Base-by-base conservation (phyloP, 2,329 filamentous ascomycete species). In the Meredithiella fracta region DNA sequence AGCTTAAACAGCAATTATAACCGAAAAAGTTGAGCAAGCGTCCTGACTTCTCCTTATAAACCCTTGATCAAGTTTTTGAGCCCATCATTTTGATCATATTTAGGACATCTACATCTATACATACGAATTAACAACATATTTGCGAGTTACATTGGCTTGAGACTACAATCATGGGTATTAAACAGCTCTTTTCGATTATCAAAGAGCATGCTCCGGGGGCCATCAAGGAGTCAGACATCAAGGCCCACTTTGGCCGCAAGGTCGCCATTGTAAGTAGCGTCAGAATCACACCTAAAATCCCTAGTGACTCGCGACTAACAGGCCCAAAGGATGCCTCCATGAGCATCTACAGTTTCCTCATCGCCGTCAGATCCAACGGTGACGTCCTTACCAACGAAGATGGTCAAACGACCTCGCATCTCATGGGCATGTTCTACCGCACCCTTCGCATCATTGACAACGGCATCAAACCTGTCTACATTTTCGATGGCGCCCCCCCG, bases 391-490 rank as follows among this genome's bases (percentile, higher is more conserved):
- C 83, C 78, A 94, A 84, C 69, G 92, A 98, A 65, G 84, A 83
- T 54, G 92, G 92, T 65, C 89, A 97, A 69, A 98, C 92, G 1
- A 98, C 92, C 0, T 98, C 92, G 17, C 92, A 98, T 68, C 74
- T 98, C 15, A 97, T 98, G 90, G 92, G 92, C 65, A 91, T 98
- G 82, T 98, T 98, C 74, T 98, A 98, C 75, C 90, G 92, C 63
- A 98, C 92, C 1, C 77, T 98, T 5, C 89, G 92, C 63, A 97
- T 98, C 73, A 87, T 97, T 65, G 92, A 98, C 71, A 97, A 96
- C 64, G 92, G 92, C 58, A 97, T 98, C 73, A 98, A 98, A 68
- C 92, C 92, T 1, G 79, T 98, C 62, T 98, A 95, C 69, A 91
- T 98, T 58, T 98, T 98, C 67, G 92, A 98, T 64, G 92, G 92